These are phyloP conservation scores for Trametes cubensis DNA, from an alignment of 768 basidiomycete genomes.

Conservation along the genomic window DNA sequence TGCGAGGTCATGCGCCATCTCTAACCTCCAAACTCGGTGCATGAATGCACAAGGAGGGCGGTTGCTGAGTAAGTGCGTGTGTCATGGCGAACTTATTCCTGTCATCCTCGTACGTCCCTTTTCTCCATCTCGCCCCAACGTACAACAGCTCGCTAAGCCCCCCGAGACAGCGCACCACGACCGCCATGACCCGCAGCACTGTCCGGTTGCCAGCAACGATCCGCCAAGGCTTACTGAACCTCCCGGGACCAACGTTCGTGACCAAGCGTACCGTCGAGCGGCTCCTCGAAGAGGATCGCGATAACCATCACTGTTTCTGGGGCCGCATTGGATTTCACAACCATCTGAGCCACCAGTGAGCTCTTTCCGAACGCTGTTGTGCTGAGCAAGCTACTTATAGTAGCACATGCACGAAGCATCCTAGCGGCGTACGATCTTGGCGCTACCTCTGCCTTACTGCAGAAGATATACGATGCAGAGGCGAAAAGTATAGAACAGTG, in stretches of 20 bases:
- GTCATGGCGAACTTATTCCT: too few relatives aligned
- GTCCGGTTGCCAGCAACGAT: constrained; percentile 25
- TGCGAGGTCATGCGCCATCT: too few relatives aligned
- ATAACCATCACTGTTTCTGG: constrained; percentile 55
- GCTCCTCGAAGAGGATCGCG: constrained; percentile 51
- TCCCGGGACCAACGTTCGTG: constrained; percentile 49
- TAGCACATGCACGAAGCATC: constrained; percentile 37
- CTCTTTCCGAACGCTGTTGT: neutral
- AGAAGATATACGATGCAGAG: constrained; percentile 48
- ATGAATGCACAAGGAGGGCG: too few relatives aligned
- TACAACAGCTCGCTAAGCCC: neutral
- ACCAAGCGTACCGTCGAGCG: constrained; percentile 47
- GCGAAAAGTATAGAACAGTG: constrained; percentile 41
- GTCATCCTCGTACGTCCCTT: neutral
- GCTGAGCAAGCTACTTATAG: neutral
- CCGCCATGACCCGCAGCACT: neutral
- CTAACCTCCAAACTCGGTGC: too few relatives aligned
- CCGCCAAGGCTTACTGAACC: constrained; percentile 45
- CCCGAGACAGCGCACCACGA: neutral
- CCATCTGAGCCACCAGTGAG: constrained; percentile 63
- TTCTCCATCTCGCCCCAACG: neutral
- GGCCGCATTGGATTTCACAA: constrained; percentile 51
- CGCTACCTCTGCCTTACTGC: constrained; percentile 47
- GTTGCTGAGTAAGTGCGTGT: too few relatives aligned
- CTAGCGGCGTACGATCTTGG: constrained; percentile 61